Percentiles rank a stretch among this genome's conserved stretches.
Evolutionary conservation across 2,329 filamentous ascomycete genomes (phyloP).

Genomic region (Orbilia ellipsospora): DNA sequence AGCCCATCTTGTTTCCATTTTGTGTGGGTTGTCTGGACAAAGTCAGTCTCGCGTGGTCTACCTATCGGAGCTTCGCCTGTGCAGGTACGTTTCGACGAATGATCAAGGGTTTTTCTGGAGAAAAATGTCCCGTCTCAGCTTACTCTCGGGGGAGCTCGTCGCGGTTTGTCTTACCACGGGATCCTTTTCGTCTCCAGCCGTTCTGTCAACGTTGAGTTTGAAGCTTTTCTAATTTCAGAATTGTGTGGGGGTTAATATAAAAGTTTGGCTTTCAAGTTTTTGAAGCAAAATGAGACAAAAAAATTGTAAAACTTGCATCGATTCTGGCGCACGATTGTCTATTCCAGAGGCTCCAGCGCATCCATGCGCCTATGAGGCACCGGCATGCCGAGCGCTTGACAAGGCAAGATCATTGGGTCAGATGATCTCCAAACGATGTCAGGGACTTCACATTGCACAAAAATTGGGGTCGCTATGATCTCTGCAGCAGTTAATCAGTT

Average conservation of each 20-base stretch:
- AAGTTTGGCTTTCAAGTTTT: too few species aligned
- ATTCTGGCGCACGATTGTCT: not conserved
- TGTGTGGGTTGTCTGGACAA: constrained; percentile 25
- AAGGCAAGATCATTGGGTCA: not conserved
- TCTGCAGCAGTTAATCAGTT: too few species aligned
- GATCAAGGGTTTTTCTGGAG: constrained; percentile 9
- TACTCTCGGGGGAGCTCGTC: constrained; percentile 20
- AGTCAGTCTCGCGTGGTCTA: constrained; percentile 18
- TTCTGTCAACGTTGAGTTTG: constrained; percentile 1
- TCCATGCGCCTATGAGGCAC: not conserved
- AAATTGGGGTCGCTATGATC: too few species aligned
- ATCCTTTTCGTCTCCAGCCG: constrained; percentile 11
- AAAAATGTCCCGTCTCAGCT: constrained; percentile 1
- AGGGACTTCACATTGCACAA: not conserved
- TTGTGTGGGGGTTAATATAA: constrained; percentile 1
- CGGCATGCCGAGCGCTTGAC: not conserved
- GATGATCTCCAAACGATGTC: not conserved
- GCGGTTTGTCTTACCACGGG: constrained; percentile 25
- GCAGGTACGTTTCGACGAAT: not conserved
- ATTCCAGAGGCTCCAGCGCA: constrained; percentile 1
- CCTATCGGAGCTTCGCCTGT: constrained; percentile 37
- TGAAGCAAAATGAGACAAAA: too few species aligned
- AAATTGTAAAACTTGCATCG: constrained; percentile 2
- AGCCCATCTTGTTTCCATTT: not conserved
- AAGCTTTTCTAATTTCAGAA: constrained; percentile 1